A percentile compares a stretch with the other conserved stretches of the same genome.
phyloP scores from a whole-genome alignment of 2,329 filamentous ascomycete genomes.

The Aspergillus piperis region DNA sequence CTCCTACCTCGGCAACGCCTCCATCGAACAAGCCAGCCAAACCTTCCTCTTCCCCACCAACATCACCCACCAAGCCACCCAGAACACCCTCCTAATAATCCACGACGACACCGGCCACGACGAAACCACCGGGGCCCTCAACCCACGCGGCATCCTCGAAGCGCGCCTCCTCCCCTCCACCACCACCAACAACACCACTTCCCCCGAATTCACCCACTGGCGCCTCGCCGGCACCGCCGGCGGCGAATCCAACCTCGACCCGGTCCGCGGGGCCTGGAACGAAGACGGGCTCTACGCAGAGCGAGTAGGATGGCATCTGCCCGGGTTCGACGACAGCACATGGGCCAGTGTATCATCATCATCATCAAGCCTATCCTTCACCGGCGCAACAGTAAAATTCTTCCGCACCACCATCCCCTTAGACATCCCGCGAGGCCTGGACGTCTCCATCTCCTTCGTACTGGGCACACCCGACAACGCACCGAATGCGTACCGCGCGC shows the following conservation, averaged over 20 bases:
- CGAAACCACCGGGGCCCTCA: conserved; percentile 31
- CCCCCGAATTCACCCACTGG: conserved; percentile 56
- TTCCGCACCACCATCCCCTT: conserved; percentile 59
- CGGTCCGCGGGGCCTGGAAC: conserved; percentile 57
- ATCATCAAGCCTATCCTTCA: conserved; percentile 39
- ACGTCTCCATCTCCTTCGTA: conserved; percentile 59
- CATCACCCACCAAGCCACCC: conserved; percentile 50
- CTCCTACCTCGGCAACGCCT: conserved; percentile 52
- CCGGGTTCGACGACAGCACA: conserved; percentile 53
- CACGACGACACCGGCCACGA: conserved; percentile 53
- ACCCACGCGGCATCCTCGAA: conserved; percentile 44
- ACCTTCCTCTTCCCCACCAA: conserved; percentile 55
- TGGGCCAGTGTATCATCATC: conserved; percentile 36
- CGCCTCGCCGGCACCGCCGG: conserved; percentile 61
- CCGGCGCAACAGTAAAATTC: conserved; percentile 55
- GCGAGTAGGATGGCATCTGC: conserved; percentile 61
- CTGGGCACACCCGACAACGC: conserved; percentile 48
- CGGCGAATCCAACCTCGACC: conserved; percentile 55
- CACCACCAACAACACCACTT: conserved; percentile 43
- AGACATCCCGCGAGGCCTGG: conserved; percentile 53
- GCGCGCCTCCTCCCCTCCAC: conserved; percentile 43
- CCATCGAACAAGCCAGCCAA: conserved; percentile 24
- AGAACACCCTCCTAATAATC: conserved; percentile 62
- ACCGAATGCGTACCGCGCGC: conserved; percentile 49
- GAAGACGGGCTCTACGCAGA: conserved; percentile 63